phyloP scores from a whole-genome alignment of 2,329 filamentous ascomycete genomes.

The Penicillium sp. region DNA sequence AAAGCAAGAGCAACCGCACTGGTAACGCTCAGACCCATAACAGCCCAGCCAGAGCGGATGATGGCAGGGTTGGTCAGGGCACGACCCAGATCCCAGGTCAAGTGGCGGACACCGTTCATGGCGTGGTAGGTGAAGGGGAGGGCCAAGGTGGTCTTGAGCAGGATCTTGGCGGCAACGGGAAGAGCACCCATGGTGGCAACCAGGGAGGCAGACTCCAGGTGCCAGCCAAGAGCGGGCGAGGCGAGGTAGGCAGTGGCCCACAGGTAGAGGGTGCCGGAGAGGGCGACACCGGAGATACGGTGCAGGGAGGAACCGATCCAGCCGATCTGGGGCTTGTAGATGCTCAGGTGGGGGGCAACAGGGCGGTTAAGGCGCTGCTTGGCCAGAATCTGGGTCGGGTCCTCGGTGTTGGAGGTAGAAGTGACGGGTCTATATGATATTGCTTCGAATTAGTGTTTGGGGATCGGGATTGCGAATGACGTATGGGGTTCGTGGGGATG shows the following conservation, averaged over 20 bases:
- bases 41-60: conserved; percentile 63
- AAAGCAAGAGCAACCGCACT: conserved; percentile 52
- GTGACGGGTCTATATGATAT: conserved; percentile 31
- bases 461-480: conserved; percentile 25
- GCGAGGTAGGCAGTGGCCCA: conserved; percentile 80
- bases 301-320: conserved; percentile 75
- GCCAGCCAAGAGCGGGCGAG: conserved; percentile 71
- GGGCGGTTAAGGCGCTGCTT: conserved; percentile 79
- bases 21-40: conserved; percentile 56
- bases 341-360: conserved; percentile 77
- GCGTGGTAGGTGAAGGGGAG: conserved; percentile 68
- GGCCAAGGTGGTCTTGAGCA: conserved; percentile 59
- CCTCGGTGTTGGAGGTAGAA: conserved; percentile 31
- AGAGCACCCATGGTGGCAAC: conserved; percentile 64
- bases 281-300: conserved; percentile 75
- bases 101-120: conserved; percentile 69
- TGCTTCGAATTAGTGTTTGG: conserved; percentile 12
- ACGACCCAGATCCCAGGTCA: conserved; percentile 67
- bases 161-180: conserved; percentile 59
- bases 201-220: conserved; percentile 64
- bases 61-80: conserved; percentile 65
- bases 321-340: conserved; percentile 85
- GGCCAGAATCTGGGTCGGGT: conserved; percentile 62
- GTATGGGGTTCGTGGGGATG: conserved; percentile 19
- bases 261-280: conserved; percentile 74